These are phyloP conservation scores for Cyphellophora europaea DNA, from an alignment of 2,329 filamentous ascomycete genomes.

Conservation along the genomic window DNA sequence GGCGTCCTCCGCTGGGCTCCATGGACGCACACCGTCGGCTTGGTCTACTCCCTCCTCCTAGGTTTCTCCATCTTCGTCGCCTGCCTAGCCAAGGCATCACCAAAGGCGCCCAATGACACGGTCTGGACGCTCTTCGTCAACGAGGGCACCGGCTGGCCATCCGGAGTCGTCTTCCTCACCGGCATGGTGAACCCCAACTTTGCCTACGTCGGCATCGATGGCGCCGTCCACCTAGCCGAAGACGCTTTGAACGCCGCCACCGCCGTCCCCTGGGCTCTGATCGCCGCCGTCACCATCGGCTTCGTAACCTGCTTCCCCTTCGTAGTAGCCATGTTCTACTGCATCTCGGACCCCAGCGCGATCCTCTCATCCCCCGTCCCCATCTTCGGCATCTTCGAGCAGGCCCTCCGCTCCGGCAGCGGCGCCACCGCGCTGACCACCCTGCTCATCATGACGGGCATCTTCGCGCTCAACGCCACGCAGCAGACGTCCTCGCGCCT, in stretches of 20 bases:
- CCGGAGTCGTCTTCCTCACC: constrained; percentile 49
- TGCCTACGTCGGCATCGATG: constrained; percentile 48
- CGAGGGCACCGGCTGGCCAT: constrained; percentile 38
- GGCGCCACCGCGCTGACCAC: constrained; percentile 41
- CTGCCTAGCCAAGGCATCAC: constrained; percentile 35
- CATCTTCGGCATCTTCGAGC: constrained; percentile 40
- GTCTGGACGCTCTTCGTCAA: constrained; percentile 46
- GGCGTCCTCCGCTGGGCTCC: constrained; percentile 43
- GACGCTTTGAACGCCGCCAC: constrained; percentile 44
- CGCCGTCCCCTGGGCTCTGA: constrained; percentile 44
- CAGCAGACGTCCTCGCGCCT: constrained; percentile 43
- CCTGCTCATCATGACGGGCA: constrained; percentile 44
- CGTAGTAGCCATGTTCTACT: constrained; percentile 44
- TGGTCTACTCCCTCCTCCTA: constrained; percentile 43
- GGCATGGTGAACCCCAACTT: constrained; percentile 50
- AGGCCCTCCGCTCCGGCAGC: constrained; percentile 30
- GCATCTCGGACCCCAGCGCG: constrained; percentile 36
- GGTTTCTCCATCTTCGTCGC: constrained; percentile 42
- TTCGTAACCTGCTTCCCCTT: constrained; percentile 42
- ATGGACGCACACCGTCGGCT: constrained; percentile 48
- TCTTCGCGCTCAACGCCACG: constrained; percentile 44
- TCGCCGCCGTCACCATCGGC: constrained; percentile 41
- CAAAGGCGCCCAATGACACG: constrained; percentile 39
- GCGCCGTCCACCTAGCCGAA: constrained; percentile 50
- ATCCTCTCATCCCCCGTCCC: constrained; percentile 35